Percentiles rank a stretch among this genome's conserved stretches.
Conservation (phyloP, 2,329 filamentous ascomycete genomes). For the Curvularia sp. region DNA sequence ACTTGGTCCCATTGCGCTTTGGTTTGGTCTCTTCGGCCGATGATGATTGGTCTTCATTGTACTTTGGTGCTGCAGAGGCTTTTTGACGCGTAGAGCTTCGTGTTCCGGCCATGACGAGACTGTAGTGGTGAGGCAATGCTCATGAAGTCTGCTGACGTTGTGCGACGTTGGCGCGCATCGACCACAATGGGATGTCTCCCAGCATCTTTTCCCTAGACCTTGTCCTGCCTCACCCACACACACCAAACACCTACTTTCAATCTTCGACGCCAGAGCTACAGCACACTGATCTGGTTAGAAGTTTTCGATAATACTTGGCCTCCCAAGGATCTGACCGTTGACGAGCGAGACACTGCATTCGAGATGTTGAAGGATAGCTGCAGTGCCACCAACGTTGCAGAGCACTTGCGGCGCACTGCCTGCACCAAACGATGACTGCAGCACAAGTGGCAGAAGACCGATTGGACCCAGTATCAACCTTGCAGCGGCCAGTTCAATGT, state of each 20-base stretch:
- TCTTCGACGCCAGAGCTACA: not conserved
- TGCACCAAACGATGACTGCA: too few relatives aligned
- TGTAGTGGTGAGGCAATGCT: conserved; percentile 9
- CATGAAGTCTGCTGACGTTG: not conserved
- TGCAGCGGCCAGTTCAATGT: not conserved
- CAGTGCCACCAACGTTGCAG: not conserved
- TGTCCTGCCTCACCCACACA: not conserved
- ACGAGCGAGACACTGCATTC: not conserved
- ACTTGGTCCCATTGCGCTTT: conserved; percentile 34
- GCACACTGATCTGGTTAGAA: not conserved
- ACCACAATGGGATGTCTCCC: conserved; percentile 8
- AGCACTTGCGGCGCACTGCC: not conserved
- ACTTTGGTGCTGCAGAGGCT: conserved; percentile 24
- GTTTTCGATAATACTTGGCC: not conserved
- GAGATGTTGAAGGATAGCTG: not conserved
- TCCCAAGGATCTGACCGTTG: not conserved
- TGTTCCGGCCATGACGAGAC: conserved; percentile 36
- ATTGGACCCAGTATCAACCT: not conserved
- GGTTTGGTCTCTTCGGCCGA: conserved; percentile 22
- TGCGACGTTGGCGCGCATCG: conserved; percentile 7
- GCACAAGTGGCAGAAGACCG: not conserved
- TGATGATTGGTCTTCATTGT: conserved; percentile 30
- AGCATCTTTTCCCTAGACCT: not conserved
- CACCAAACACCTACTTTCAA: not conserved
- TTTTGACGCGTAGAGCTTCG: conserved; percentile 43